phyloP scores from a whole-genome alignment of 352 stramenopile species.

The Blastocystis sp. region DNA sequence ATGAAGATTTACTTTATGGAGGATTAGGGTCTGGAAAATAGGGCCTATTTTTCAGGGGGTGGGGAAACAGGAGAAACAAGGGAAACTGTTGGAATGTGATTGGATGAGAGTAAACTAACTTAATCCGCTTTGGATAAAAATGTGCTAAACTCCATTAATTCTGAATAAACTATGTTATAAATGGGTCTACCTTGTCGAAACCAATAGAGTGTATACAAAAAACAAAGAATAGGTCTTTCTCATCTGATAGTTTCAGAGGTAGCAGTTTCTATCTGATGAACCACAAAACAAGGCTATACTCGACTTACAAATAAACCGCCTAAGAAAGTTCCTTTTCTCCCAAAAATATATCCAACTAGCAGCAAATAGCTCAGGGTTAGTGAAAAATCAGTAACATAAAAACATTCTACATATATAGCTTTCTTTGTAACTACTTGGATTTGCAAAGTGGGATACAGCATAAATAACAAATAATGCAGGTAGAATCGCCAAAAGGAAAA shows the following conservation, averaged over 20 bases:
- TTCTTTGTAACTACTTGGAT: not conserved
- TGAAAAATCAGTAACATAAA: not conserved
- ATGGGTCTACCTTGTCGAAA: not conserved
- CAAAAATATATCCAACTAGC: slow-evolving; percentile 68
- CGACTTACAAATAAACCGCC: slow-evolving; percentile 71
- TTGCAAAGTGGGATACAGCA: slow-evolving; percentile 64
- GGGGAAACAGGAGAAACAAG: not conserved
- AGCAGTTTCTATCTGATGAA: not conserved
- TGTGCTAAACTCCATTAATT: too few species aligned
- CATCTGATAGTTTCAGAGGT: not conserved
- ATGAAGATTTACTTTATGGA: not conserved
- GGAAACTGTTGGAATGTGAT: not conserved
- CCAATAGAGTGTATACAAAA: not conserved
- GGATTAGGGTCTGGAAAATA: not conserved
- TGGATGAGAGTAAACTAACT: not conserved
- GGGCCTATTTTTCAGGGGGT: not conserved
- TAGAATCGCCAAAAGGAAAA: slow-evolving; percentile 69
- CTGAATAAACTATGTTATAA: not conserved
- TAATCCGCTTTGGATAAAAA: too few species aligned
- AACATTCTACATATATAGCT: not conserved
- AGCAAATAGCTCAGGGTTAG: slow-evolving; percentile 66
- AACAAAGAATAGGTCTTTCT: not conserved
- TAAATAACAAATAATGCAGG: not conserved
- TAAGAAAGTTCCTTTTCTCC: slow-evolving; percentile 74
- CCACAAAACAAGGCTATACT: slow-evolving; percentile 65